Conservation (phyloP, 176 grass and related monocot species). For the Eremochloa ophiuroides region DNA sequence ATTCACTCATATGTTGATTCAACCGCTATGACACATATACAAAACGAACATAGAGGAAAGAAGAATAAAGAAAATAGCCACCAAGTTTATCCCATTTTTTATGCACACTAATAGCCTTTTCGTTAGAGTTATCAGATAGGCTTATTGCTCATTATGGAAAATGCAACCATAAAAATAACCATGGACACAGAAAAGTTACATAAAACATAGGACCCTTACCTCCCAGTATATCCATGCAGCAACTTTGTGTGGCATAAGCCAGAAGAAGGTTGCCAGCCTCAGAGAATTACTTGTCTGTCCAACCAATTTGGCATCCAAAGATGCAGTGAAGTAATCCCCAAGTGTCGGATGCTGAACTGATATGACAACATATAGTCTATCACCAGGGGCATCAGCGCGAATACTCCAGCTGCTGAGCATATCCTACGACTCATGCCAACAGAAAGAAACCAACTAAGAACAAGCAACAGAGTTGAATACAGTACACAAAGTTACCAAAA, state of each 20-base stretch:
- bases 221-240: slow-evolving; percentile 93
- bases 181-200: background rate
- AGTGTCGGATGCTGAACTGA: slow-evolving; percentile 80
- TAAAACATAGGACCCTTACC: slow-evolving; percentile 29
- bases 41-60: background rate
- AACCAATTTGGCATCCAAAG: slow-evolving; percentile 60
- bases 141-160: background rate
- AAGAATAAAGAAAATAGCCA: background rate
- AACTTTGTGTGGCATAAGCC: slow-evolving; percentile 97
- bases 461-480: background rate
- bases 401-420: slow-evolving; percentile 90
- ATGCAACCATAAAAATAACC: background rate
- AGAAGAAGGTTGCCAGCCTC: slow-evolving; percentile 67
- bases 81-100: background rate
- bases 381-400: slow-evolving; percentile 47
- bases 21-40: slow-evolving; percentile 1
- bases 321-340: slow-evolving; percentile 79
- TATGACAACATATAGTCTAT: slow-evolving; percentile 69
- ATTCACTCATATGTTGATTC: background rate
- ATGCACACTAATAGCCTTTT: background rate
- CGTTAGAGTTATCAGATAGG: background rate
- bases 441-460: slow-evolving; percentile 18
- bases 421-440: slow-evolving; percentile 52
- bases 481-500: background rate
- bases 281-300: slow-evolving; percentile 37